These are phyloP conservation scores for Ceratocystis eucalypticola DNA, from an alignment of 2,329 filamentous ascomycete species.

Conservation along the genomic window DNA sequence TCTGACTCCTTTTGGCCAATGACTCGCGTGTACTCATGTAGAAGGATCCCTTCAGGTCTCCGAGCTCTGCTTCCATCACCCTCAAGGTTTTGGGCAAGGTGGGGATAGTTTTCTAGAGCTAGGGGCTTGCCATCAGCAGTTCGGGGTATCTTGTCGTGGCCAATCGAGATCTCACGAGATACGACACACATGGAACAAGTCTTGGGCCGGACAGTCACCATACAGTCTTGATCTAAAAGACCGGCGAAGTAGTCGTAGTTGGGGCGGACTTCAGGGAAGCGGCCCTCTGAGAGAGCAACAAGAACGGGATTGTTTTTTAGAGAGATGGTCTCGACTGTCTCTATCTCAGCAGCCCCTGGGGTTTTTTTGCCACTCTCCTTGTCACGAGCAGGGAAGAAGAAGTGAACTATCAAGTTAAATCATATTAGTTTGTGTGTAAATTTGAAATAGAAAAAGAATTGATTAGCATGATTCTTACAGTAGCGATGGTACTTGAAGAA, in stretches of 20 bases:
- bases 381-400: slow-evolving; percentile 44
- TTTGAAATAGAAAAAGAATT: neutral
- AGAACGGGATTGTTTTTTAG: slow-evolving; percentile 54
- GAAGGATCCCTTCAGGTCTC: slow-evolving; percentile 37
- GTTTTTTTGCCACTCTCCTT: slow-evolving; percentile 38
- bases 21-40: slow-evolving; percentile 46
- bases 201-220: slow-evolving; percentile 42
- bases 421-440: neutral
- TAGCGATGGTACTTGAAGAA: slow-evolving; percentile 50
- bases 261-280: slow-evolving; percentile 43
- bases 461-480: slow-evolving; percentile 35
- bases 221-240: slow-evolving; percentile 40
- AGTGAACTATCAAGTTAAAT: slow-evolving; percentile 34
- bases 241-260: slow-evolving; percentile 50
- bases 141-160: slow-evolving; percentile 34
- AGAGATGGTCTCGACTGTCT: slow-evolving; percentile 33
- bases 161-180: slow-evolving; percentile 38
- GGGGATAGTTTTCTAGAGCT: slow-evolving; percentile 39
- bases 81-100: slow-evolving; percentile 41
- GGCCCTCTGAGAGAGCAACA: slow-evolving; percentile 43
- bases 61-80: slow-evolving; percentile 38
- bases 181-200: slow-evolving; percentile 47
- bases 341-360: slow-evolving; percentile 20
- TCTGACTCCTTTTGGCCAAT: slow-evolving; percentile 43
- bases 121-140: slow-evolving; percentile 33